phyloP scores from a whole-genome alignment of 441 rosid genomes.

The Pelargonium australe region DNA sequence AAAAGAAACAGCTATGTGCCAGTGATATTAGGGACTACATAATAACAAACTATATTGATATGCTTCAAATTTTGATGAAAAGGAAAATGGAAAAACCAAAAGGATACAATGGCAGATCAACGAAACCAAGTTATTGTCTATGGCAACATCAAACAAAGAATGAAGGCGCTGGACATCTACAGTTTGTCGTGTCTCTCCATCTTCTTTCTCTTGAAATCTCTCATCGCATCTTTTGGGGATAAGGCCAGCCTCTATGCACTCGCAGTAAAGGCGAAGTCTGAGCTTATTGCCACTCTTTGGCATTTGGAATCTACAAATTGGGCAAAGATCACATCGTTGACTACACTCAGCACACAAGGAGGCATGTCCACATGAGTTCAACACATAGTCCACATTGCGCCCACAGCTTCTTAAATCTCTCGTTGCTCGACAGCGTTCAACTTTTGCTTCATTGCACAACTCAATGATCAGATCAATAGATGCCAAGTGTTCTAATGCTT shows the following conservation, averaged over 20 bases:
- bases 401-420: slow-evolving; percentile 87
- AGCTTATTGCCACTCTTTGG: slow-evolving; percentile 37
- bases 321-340: slow-evolving; percentile 76
- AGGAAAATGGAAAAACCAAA: too few species aligned
- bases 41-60: too few species aligned
- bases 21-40: too few species aligned
- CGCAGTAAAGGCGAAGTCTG: slow-evolving; percentile 60
- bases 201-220: slow-evolving; percentile 50
- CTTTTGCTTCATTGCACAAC: slow-evolving; percentile 73
- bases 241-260: slow-evolving; percentile 79
- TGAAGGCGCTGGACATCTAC: slow-evolving; percentile 74
- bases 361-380: slow-evolving; percentile 82
- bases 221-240: slow-evolving; percentile 50
- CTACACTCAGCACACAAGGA: slow-evolving; percentile 82
- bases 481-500: slow-evolving; percentile 77
- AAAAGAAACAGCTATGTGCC: too few species aligned
- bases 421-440: slow-evolving; percentile 79
- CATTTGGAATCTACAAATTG: slow-evolving; percentile 60
- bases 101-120: slow-evolving; percentile 92
- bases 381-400: slow-evolving; percentile 51
- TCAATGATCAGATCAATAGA: slow-evolving; percentile 60
- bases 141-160: slow-evolving; percentile 76
- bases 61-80: too few species aligned
- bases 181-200: slow-evolving; percentile 45
- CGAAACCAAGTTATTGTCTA: slow-evolving; percentile 77